Conservation (phyloP, 805 yeast species). For the Pichia pseudocactophila region DNA sequence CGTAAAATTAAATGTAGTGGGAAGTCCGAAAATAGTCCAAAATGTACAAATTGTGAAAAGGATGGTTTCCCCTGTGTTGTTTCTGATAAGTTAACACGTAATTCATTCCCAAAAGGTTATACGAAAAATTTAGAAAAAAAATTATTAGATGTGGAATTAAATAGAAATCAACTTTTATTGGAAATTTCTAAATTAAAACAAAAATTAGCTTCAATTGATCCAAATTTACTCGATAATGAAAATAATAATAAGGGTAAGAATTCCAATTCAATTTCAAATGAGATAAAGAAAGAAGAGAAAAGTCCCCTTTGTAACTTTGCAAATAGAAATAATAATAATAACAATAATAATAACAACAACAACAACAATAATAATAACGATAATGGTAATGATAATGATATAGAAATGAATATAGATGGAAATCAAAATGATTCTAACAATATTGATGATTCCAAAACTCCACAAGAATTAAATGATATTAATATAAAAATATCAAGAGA, state of each 20-base stretch:
- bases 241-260: not conserved
- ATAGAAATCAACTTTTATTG: constrained; percentile 32
- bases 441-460: not conserved
- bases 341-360: too few relatives aligned
- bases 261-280: not conserved
- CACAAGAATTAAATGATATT: not conserved
- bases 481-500: not conserved
- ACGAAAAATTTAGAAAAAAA: constrained; percentile 65
- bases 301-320: too few relatives aligned
- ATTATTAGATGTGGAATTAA: constrained; percentile 52
- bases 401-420: too few relatives aligned
- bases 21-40: constrained; percentile 37
- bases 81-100: constrained; percentile 62
- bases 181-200: constrained; percentile 25
- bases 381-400: too few relatives aligned
- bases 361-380: too few relatives aligned
- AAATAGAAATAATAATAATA: too few relatives aligned
- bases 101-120: constrained; percentile 76
- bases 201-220: constrained; percentile 5
- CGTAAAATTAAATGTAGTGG: constrained; percentile 76
- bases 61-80: constrained; percentile 63
- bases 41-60: constrained; percentile 56
- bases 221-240: not conserved
- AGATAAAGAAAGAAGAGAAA: too few relatives aligned
- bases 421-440: not conserved